phyloP scores from a whole-genome alignment of 148 eudicot genomes.

The Vaccinium vitisidaea region DNA sequence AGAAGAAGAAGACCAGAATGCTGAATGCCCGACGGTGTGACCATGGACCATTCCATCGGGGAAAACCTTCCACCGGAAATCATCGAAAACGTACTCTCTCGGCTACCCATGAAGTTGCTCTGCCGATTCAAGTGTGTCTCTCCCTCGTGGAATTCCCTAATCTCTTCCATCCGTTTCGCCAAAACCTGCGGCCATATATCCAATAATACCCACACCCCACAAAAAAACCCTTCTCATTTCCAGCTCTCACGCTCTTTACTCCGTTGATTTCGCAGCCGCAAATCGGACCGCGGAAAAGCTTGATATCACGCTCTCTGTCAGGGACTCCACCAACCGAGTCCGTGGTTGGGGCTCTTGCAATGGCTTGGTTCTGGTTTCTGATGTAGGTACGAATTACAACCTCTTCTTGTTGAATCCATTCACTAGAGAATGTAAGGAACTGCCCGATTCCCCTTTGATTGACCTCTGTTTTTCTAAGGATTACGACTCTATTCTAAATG shows the following conservation, averaged over 20 bases:
- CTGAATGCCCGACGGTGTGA: background rate
- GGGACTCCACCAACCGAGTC: background rate
- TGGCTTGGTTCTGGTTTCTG: background rate
- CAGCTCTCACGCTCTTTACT: background rate
- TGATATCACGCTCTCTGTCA: background rate
- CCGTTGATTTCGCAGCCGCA: background rate
- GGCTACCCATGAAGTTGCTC: background rate
- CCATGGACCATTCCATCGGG: background rate
- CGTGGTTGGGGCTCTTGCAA: background rate
- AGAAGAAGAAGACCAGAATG: background rate
- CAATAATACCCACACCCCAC: background rate
- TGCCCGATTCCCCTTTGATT: background rate
- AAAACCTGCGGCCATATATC: background rate
- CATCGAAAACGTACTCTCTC: background rate
- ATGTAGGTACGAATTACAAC: background rate
- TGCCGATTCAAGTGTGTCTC: background rate
- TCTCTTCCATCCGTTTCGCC: background rate
- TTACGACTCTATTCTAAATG: background rate
- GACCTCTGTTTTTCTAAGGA: background rate
- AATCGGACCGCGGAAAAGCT: background rate
- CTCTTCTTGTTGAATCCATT: background rate
- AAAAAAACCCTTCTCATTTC: background rate
- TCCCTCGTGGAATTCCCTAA: background rate
- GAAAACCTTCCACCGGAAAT: background rate
- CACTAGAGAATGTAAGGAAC: background rate